Conservation (phyloP, 768 basidiomycete species). For the Lactarius pseudohatsudake region DNA sequence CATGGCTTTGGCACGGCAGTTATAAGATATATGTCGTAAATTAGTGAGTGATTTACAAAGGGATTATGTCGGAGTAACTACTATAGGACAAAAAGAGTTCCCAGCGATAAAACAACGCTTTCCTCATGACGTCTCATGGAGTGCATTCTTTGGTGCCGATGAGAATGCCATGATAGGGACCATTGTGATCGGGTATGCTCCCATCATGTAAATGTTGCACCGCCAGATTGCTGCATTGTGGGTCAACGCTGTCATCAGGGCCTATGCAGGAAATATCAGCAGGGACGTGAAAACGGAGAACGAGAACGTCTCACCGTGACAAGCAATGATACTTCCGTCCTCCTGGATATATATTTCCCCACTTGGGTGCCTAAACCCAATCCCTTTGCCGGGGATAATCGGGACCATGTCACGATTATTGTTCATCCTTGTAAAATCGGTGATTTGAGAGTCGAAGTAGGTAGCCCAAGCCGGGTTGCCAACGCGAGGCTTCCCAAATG, state of each 20-base stretch:
- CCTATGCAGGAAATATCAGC: constrained; percentile 12
- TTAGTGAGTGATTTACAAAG: too few relatives aligned
- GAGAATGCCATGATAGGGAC: constrained; percentile 53
- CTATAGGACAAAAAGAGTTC: not conserved
- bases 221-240: constrained; percentile 51
- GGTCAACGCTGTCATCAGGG: constrained; percentile 54
- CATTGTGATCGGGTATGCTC: constrained; percentile 52
- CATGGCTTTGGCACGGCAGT: too few relatives aligned
- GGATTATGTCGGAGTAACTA: too few relatives aligned
- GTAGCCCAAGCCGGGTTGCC: constrained; percentile 20
- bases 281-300: not conserved
- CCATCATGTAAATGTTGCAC: constrained; percentile 48
- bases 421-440: constrained; percentile 26
- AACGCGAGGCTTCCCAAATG: constrained; percentile 28
- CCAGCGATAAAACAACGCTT: too few relatives aligned
- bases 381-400: constrained; percentile 20
- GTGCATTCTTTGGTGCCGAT: constrained; percentile 50
- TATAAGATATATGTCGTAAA: too few relatives aligned
- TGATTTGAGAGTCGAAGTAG: constrained; percentile 23
- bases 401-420: constrained; percentile 25
- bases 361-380: constrained; percentile 24
- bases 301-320: constrained; percentile 8
- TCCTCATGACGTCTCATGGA: constrained; percentile 9
- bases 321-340: constrained; percentile 15
- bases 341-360: constrained; percentile 23